Evolutionary conservation across 148 eudicot species (phyloP), one percentile per base, ranked within the genome.

Genomic region (Vaccinium corymbosum): DNA sequence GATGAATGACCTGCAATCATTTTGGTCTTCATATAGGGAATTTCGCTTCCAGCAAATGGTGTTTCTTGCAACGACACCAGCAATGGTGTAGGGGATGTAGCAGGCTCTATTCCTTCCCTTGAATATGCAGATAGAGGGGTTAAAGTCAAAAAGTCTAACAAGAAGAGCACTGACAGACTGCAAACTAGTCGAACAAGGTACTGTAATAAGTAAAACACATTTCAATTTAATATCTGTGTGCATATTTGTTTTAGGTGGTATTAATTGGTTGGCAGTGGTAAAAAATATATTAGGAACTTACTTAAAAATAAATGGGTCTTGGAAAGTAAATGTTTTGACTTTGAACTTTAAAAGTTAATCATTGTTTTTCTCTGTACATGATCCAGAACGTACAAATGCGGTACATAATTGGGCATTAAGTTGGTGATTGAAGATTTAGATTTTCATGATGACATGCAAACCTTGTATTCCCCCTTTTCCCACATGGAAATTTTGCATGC

Each of bases 31-130:
- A 71, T 82, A 62, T 76, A 95, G 98, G 94, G 88, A 64, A 88
- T 87, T 62, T 55, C 83, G 79, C 90, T 93, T 88, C 90, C 94
- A 79, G 83, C 91, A 27, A 81, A 87, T 82, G 87, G 87, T 84
- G 78, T 83, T 66, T 77, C 88, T 3, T 84, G 80, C 82, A 82
- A 49, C 84, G 84, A 80, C 51, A 73, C 88, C 78, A 85, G 84
- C 53, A 88, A 88, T 50, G 83, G 81, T 56, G 86, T 83, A 35
- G 92, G 84, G 84, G 87, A 86, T 88, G 81, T 87, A 83, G 83
- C 46, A 3, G 86, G 83, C 78, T 50, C 78, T 59, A 51, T 27
- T 62, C 68, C 20, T 80, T 82, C 86, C 84, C 32, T 49, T 72
- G 88, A 81, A 70, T 42, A 70, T 79, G 83, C 89, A 85, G 87